These are phyloP conservation scores for Populus nigra DNA, from an alignment of 345 rosid genomes.

Conservation along the genomic window DNA sequence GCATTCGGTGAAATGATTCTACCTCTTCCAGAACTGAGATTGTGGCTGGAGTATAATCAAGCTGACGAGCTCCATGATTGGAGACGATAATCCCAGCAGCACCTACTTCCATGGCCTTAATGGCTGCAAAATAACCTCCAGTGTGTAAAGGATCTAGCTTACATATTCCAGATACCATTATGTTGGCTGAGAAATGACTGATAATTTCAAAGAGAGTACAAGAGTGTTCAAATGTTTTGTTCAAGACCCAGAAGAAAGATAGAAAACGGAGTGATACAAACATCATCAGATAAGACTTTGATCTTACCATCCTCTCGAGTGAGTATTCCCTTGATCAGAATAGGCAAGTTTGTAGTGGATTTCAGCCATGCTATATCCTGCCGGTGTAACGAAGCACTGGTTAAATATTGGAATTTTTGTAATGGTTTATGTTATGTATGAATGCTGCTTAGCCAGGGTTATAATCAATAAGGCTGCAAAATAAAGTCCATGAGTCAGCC, in stretches of 20 bases:
- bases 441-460: no score
- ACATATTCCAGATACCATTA: neutral
- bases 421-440: no score
- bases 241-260: neutral
- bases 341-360: conserved; percentile 72
- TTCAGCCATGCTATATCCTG: conserved; percentile 80
- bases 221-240: neutral
- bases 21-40: conserved; percentile 76
- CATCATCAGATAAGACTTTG: conserved; percentile 14
- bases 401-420: no score
- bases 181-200: no score
- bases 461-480: no score
- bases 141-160: neutral
- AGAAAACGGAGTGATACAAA: neutral
- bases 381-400: conserved; percentile 3
- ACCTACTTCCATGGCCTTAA: conserved; percentile 65
- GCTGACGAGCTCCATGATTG: conserved; percentile 82
- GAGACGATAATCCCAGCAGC: conserved; percentile 72
- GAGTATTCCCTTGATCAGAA: conserved; percentile 74
- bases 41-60: conserved; percentile 64
- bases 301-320: conserved; percentile 77
- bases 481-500: no score
- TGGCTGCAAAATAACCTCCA: conserved; percentile 40
- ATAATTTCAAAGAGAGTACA: no score
- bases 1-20: neutral